phyloP scores from a whole-genome alignment of 1,139 yeast species.

The Hansenula sp. region DNA sequence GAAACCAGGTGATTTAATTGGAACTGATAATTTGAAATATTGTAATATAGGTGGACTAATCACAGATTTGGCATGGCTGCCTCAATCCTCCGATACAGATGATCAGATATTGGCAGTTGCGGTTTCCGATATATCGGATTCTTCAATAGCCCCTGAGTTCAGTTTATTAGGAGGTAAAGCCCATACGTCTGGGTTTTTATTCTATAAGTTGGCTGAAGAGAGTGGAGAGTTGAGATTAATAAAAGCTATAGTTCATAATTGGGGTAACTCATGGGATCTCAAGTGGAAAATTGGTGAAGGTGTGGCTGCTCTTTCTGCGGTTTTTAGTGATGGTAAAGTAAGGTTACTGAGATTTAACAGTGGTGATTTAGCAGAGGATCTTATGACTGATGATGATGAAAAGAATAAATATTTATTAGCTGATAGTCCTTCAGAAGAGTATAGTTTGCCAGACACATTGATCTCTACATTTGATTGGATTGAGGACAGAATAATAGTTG shows the following conservation, averaged over 20 bases:
- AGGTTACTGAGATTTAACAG: constrained; percentile 47
- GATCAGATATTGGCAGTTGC: constrained; percentile 50
- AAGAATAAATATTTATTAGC: constrained; percentile 24
- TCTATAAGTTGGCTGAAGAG: constrained; percentile 39
- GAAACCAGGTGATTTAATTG: constrained; percentile 12
- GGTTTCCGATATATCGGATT: constrained; percentile 31
- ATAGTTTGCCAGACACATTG: constrained; percentile 23
- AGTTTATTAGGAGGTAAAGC: constrained; percentile 33
- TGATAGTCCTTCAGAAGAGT: constrained; percentile 14
- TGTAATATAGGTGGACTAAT: constrained; percentile 53
- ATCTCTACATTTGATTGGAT: constrained; percentile 56
- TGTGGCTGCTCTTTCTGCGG: constrained; percentile 44
- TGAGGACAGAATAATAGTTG: constrained; percentile 49
- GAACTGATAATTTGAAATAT: constrained; percentile 28
- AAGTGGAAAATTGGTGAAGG: constrained; percentile 38
- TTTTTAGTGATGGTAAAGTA: constrained; percentile 60
- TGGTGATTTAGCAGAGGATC: too few species aligned
- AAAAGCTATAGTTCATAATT: constrained; percentile 35
- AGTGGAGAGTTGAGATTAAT: constrained; percentile 24
- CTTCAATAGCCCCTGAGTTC: constrained; percentile 25
- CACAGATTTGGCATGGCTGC: constrained; percentile 54
- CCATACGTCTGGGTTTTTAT: constrained; percentile 39
- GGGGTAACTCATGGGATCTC: constrained; percentile 53
- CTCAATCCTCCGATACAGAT: constrained; percentile 14
- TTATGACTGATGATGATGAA: constrained; percentile 10